Evolutionary conservation across 192 early-diverging fungal genomes (phyloP).

Genomic region (Lobosporangium transversale): DNA sequence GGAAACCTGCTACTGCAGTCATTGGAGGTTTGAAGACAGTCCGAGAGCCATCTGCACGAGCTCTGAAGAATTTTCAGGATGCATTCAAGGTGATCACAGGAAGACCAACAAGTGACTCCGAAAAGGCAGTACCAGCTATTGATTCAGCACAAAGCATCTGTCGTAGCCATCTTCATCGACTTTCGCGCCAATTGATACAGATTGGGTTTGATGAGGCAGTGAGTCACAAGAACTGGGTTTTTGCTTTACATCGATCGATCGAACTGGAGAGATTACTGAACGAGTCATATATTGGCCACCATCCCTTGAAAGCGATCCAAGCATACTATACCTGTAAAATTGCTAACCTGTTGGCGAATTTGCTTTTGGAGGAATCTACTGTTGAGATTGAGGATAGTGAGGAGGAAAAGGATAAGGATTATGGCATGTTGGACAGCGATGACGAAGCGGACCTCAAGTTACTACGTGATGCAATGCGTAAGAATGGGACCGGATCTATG

Average conservation of each 20-base stretch:
- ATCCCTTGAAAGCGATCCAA: slow-evolving; percentile 41
- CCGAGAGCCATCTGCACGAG: slow-evolving; percentile 22
- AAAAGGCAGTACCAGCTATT: neutral
- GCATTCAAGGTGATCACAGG: slow-evolving; percentile 32
- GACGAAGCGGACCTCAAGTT: slow-evolving; percentile 36
- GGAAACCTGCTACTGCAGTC: too few relatives aligned
- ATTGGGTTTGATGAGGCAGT: slow-evolving; percentile 43
- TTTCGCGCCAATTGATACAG: slow-evolving; percentile 30
- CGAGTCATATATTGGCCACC: slow-evolving; percentile 28
- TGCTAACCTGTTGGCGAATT: slow-evolving; percentile 39
- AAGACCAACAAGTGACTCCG: neutral
- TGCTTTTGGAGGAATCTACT: slow-evolving; percentile 44
- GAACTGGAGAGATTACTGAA: slow-evolving; percentile 28
- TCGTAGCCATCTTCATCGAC: slow-evolving; percentile 20
- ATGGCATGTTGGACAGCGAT: slow-evolving; percentile 19
- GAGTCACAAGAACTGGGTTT: slow-evolving; percentile 45
- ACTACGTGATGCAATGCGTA: slow-evolving; percentile 19
- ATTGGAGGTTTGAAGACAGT: slow-evolving; percentile 35
- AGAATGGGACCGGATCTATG: slow-evolving; percentile 11
- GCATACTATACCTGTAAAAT: slow-evolving; percentile 51
- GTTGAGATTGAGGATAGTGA: slow-evolving; percentile 42
- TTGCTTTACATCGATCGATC: slow-evolving; percentile 36
- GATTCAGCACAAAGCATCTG: neutral
- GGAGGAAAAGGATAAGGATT: slow-evolving; percentile 18
- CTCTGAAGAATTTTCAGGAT: slow-evolving; percentile 15